Base-by-base conservation (phyloP, 208 protist species). In the Crithidia mellificae region DNA sequence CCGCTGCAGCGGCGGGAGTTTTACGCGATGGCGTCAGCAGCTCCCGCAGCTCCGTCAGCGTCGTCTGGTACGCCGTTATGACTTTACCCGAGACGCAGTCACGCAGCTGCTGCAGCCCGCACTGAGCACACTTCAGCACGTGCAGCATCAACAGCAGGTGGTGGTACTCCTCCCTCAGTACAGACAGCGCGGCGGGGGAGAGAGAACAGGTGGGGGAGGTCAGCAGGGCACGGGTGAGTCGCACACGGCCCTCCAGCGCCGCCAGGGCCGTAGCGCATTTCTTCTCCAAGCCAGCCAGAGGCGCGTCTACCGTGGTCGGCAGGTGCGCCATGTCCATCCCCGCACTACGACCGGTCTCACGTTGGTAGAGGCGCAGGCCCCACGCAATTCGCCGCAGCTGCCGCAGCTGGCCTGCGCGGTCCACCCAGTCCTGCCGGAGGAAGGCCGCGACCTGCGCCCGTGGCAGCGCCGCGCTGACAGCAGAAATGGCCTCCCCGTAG, bases 351-450 rank as follows among this genome's bases (percentile, higher is more conserved):
- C 83, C 84, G 44, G 68, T 74, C 17, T 77, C 78, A 50, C 83
- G 78, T 74, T 95, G 89, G 63, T 91, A 95, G 24, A 95, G 54
- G 0, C 92, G 88, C 32, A 97, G 87, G 12, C 92, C 92, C 88
- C 92, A 97, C 25, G 95, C 81, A 39, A 97, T 93, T 44, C 88
- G 81, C 5, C 85, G 81, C 17, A 97, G 72, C 72, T 97, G 88
- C 54, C 92, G 80, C 58, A 97, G 65, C 78, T 95, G 88, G 7
- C 88, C 68, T 41, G 77, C 64, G 55, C 88, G 88, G 64, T 96
- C 88, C 30, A 83, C 75, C 2, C 67, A 20, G 22, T 84, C 77
- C 63, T 97, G 91, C n/a, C 65, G 63, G 17, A 86, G 73, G 62
- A 97, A 97, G 25, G 74, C 67, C 17, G 63, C 49, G 19, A 91